Base-by-base conservation (phyloP, 176 grass and related monocot genomes). In the Oryza coarctata region DNA sequence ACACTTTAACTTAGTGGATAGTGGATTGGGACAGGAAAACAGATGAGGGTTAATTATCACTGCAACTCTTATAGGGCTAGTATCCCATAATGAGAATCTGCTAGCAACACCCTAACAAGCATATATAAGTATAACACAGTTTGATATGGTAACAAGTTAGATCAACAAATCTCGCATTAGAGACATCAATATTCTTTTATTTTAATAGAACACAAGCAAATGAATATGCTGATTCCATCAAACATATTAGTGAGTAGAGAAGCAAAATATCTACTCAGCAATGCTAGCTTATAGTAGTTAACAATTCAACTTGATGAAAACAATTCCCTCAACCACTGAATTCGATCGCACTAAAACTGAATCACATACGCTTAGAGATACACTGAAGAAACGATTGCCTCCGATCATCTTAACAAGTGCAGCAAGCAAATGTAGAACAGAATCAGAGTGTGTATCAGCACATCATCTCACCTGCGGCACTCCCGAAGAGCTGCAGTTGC, bases 401-500 rank as follows among this genome's bases (percentile, higher is more conserved):
- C 27, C 26, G 13, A 35, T 31, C 55, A 27, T 43, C 6, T 15
- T 18, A 23, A 1, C 15, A 44, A 65, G 25, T 2, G 1, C 8
- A 25, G 1, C n/a, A 1, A 68, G 9, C 17, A 50, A 52, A 76
- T 31, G 75, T 14, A n/a, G 33, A 3, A 10, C 30, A 2, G 13
- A 47, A 67, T 44, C 20, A 52, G 49, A 3, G 49, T 1, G 10
- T 14, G 64, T 15, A 44, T 10, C 0, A 23, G 1, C 30, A 12
- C 2, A 58, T 17, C 23, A 5, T 20, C 64, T 29, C 57, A 89
- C 87, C 78, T 0, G 72, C 26, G 14, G n/a, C 0, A 57, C 58
- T 45, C 34, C 87, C 87, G 26, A 80, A 80, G 1, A 89, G 77
- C 82, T 81, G 81, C 38, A 88, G 63, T 76, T 76, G 86, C 86